Base-by-base conservation (phyloP, 352 stramenopile genomes). In the Globisporangium heterothallicum region DNA sequence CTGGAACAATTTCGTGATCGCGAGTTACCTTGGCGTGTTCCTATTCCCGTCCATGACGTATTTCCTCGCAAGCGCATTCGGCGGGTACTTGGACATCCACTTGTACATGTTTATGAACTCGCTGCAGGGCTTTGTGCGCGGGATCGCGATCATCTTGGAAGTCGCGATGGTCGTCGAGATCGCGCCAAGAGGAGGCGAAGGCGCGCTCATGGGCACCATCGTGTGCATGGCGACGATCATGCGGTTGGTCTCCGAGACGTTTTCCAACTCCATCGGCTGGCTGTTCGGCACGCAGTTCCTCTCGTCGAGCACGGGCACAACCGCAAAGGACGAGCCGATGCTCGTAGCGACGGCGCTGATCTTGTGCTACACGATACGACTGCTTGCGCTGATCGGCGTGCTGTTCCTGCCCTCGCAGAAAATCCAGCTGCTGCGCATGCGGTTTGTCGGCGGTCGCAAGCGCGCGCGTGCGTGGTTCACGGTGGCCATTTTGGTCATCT, bases 81-180 rank as follows among this genome's bases (percentile, higher is more conserved):
- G 59, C 0, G 62, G 64, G 29, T 67, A 52, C 41, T 45, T 61
- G 18, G 61, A 47, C 35, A 54, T 66, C 21, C 42, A 52, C 16
- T 43, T 74, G 16, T 81, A 74, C 42, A 62, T 68, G 19, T 34
- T 80, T 6, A 56, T 77, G 13, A 64, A 48, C 34, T 59, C 64
- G 6, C 50, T 74, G 14, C 62, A 56, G n/a, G 68, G 64, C 24
- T 81, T 76, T 24, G 40, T 75, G 9, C 68, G 63, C 18, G 61
- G 55, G 10, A 42, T 60, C 6, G 46, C 75, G 10, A 45, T 75
- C 35, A 61, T 81, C 25, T 30, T 81, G 7, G 57, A 76, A 21
- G 46, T 81, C 7, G 63, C 63, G 21, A 67, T 75, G 13, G 59
- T 50, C 0, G 65, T 71, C 4, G 71, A 81, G 50, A 78, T 81